Evolutionary conservation across 345 rosid species (phyloP), one percentile per base, ranked within the genome.

Genomic region (Camelina sativa): DNA sequence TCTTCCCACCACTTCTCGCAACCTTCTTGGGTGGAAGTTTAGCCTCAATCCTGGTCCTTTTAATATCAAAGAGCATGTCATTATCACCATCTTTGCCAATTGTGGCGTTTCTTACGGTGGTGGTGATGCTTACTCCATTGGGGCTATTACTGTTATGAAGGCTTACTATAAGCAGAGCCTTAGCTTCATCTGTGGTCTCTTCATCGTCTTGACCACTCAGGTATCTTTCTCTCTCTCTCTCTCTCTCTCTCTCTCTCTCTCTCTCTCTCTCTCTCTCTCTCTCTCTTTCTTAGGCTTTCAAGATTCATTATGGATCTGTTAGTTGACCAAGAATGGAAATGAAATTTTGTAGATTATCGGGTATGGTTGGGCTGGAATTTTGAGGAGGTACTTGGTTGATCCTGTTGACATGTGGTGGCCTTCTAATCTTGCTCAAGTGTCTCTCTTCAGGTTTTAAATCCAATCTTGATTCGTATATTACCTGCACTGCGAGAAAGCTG

Each of bases 401-500:
- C 99, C 99, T 32, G 94, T 83, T 8, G 98, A 96, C 74, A 96
- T 96, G 99, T 96, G 99, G 99, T 96, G 99, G 99, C 99, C 99
- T 47, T 63, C 99, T 2, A 96, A 92, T 65, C 94, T 96, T 64
- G 99, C 99, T 73, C 99, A 96, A 79, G 99, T 96, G 78, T 92
- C 99, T 71, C 85, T 96, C 11, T 96, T 96, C 77, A 89, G 99
- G 99, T 92, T 72, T 38, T 9, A 7, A 4, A 41, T 61, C 44
- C 11, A 11, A 9, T 15, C 64, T 30, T 2, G 53, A 44, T 63
- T 25, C 6, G 3, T 25, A 23, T 11, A 2, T 9, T 67, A 20
- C 8, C 65, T 46, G 38, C 38, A 50, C 38, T 28, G 51, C 6
- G 4, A 50, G 28, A 61, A 71, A 50, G 10, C 5, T 53, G 50